A percentile compares a stretch with the other conserved stretches of the same genome.
Conservation (phyloP, 345 rosid genomes). For the Bretschneidera sinensis region DNA sequence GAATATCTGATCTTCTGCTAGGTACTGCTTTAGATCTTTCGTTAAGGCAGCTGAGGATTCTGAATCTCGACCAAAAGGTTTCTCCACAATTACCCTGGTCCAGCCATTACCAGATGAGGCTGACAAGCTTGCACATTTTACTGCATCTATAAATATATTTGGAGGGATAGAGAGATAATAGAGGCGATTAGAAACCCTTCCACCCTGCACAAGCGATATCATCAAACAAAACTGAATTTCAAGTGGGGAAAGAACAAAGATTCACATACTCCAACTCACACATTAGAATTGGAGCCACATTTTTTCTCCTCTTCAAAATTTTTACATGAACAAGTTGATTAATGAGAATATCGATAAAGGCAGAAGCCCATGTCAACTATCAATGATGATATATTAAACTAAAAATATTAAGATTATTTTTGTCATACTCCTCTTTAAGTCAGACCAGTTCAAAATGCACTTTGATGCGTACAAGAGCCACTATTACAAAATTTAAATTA, state of each 20-base stretch:
- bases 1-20: constrained; percentile 92
- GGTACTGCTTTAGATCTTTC: constrained; percentile 70
- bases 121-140: constrained; percentile 80
- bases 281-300: too few relatives aligned
- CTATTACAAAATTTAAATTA: too few relatives aligned
- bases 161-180: constrained; percentile 95
- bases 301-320: too few relatives aligned
- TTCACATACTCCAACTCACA: too few relatives aligned
- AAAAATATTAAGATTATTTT: too few relatives aligned
- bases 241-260: background rate
- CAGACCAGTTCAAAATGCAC: too few relatives aligned
- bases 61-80: constrained; percentile 98
- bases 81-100: constrained; percentile 98
- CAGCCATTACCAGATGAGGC: constrained; percentile 93
- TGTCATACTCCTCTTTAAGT: too few relatives aligned
- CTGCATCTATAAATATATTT: constrained; percentile 88
- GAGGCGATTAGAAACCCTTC: constrained; percentile 81
- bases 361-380: too few relatives aligned
- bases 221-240: constrained; percentile 11
- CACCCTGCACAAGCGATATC: constrained; percentile 47
- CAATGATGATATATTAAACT: too few relatives aligned
- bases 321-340: too few relatives aligned
- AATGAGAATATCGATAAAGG: too few relatives aligned
- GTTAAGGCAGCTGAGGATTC: constrained; percentile 96
- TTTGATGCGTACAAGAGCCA: too few relatives aligned